phyloP scores from a whole-genome alignment of 768 basidiomycete genomes.

The Mycena filopes region DNA sequence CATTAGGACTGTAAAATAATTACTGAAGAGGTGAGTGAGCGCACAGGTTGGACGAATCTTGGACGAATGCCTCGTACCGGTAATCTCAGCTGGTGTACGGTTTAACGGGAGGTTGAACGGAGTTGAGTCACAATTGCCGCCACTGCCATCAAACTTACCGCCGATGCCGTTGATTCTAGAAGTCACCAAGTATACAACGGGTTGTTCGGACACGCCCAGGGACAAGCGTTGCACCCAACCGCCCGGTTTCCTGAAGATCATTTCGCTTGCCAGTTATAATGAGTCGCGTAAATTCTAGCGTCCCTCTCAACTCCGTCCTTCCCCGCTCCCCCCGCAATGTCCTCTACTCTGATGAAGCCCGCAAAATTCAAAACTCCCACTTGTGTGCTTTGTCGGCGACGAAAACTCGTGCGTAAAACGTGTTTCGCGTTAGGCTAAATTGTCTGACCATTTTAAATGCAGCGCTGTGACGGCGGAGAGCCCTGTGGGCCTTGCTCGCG shows the following conservation, averaged over 20 bases:
- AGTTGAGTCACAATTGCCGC: too few relatives aligned
- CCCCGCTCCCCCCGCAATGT: neutral
- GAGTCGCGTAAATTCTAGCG: neutral
- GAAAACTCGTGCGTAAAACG: conserved; percentile 26
- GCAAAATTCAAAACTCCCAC: conserved; percentile 34
- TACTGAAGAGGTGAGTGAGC: too few relatives aligned
- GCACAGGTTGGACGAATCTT: too few relatives aligned
- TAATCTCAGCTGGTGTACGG: too few relatives aligned
- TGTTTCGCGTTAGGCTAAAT: neutral
- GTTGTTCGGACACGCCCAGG: conserved; percentile 23
- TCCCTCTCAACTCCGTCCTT: neutral
- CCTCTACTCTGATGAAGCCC: conserved; percentile 14
- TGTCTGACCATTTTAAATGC: neutral
- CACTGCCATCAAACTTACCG: too few relatives aligned
- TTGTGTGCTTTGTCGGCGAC: conserved; percentile 27
- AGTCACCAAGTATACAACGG: neutral
- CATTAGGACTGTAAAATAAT: too few relatives aligned
- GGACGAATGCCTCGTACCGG: too few relatives aligned
- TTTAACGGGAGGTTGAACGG: too few relatives aligned
- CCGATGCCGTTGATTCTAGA: too few relatives aligned
- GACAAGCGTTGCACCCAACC: conserved; percentile 20
- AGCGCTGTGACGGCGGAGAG: conserved; percentile 33
- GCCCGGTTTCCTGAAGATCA: conserved; percentile 7
- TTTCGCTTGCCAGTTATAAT: neutral
- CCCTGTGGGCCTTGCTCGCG: conserved; percentile 32